These are phyloP conservation scores for Incumbomyces lentus DNA, from an alignment of 2,329 filamentous ascomycete species.

Conservation along the genomic window DNA sequence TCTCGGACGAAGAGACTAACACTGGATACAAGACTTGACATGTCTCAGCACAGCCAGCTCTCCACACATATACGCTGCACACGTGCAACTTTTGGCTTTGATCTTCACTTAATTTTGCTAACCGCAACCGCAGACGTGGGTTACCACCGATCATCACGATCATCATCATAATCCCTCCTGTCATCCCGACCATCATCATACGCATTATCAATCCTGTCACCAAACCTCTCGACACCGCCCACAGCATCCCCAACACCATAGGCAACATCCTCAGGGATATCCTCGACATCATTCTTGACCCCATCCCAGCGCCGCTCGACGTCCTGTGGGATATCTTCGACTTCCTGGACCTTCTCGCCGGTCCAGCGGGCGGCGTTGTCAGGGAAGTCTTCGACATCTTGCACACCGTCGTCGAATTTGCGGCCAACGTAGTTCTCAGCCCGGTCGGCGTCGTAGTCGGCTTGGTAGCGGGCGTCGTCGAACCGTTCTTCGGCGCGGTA, in stretches of 20 bases:
- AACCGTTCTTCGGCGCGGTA: slow-evolving; percentile 24
- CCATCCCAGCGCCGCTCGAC: slow-evolving; percentile 28
- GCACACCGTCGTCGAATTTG: slow-evolving; percentile 6
- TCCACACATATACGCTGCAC: too few relatives aligned
- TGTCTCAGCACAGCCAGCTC: too few relatives aligned
- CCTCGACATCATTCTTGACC: slow-evolving; percentile 25
- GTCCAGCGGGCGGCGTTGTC: slow-evolving; percentile 36
- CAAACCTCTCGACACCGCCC: slow-evolving; percentile 35
- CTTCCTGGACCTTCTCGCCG: slow-evolving; percentile 32
- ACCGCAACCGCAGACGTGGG: too few relatives aligned
- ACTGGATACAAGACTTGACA: too few relatives aligned
- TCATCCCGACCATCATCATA: slow-evolving; percentile 27
- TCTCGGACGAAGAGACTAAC: too few relatives aligned
- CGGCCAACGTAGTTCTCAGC: slow-evolving; percentile 1
- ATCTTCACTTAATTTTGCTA: too few relatives aligned
- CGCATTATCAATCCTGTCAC: slow-evolving; percentile 32
- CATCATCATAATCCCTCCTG: too few relatives aligned
- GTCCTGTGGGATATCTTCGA: slow-evolving; percentile 31
- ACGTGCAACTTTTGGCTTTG: too few relatives aligned
- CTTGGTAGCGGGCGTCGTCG: slow-evolving; percentile 7
- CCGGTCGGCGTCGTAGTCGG: not conserved
- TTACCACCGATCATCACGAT: too few relatives aligned
- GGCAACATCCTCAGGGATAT: slow-evolving; percentile 29
- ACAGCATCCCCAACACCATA: slow-evolving; percentile 32
- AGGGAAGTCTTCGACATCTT: slow-evolving; percentile 31